A percentile compares a stretch with the other conserved stretches of the same genome.
Evolutionary conservation across 345 rosid genomes (phyloP).

Genomic region (Dovyalis caffra): DNA sequence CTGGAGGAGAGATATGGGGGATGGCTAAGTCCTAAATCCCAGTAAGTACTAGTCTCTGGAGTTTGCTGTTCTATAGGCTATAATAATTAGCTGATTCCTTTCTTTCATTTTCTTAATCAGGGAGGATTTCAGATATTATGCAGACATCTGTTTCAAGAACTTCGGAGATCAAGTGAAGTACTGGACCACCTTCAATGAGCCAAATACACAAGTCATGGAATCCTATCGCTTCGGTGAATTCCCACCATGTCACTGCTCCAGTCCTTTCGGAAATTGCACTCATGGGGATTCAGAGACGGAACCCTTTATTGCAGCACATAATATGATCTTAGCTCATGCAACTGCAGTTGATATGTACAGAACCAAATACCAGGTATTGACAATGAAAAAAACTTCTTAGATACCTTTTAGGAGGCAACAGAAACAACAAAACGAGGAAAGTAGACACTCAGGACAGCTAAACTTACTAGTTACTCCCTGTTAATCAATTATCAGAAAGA

Average conservation of each 20-base stretch:
- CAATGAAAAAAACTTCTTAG: not conserved
- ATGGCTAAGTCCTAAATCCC: slow-evolving; percentile 11
- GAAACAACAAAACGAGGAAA: not conserved
- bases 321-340: slow-evolving; percentile 20
- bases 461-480: not conserved
- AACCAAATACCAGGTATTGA: slow-evolving; percentile 22
- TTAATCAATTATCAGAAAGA: not conserved
- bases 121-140: slow-evolving; percentile 24
- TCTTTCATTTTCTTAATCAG: slow-evolving; percentile 1
- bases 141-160: slow-evolving; percentile 19
- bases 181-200: slow-evolving; percentile 28
- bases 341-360: slow-evolving; percentile 19
- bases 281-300: slow-evolving; percentile 21
- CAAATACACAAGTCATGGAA: slow-evolving; percentile 9
- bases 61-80: too few species aligned
- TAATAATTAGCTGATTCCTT: not conserved
- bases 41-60: not conserved
- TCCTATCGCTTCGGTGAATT: slow-evolving; percentile 16
- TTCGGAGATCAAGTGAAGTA: slow-evolving; percentile 25
- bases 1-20: slow-evolving; percentile 14
- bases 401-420: not conserved
- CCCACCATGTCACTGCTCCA: slow-evolving; percentile 27
- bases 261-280: slow-evolving; percentile 20
- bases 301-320: slow-evolving; percentile 27
- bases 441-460: not conserved